These are phyloP conservation scores for Talaromyces proteolyticus DNA, from an alignment of 495 filamentous ascomycete species.

Conservation along the genomic window DNA sequence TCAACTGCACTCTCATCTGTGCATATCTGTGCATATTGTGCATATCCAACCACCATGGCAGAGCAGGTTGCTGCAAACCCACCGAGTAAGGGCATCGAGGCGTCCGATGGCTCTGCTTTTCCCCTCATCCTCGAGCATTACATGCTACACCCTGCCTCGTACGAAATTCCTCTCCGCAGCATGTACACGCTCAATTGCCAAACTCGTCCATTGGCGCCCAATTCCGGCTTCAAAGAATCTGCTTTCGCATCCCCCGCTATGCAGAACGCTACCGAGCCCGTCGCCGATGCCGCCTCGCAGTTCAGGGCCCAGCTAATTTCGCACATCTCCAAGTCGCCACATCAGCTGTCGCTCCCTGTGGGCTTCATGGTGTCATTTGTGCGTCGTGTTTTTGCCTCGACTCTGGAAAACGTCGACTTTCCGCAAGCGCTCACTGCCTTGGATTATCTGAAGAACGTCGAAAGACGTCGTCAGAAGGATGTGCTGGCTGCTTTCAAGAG, in stretches of 20 bases:
- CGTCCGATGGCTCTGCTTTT: slow-evolving; percentile 38
- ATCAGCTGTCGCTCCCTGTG: slow-evolving; percentile 62
- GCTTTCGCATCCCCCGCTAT: slow-evolving; percentile 28
- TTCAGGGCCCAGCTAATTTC: slow-evolving; percentile 58
- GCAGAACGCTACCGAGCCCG: slow-evolving; percentile 19
- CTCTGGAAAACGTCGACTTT: slow-evolving; percentile 60
- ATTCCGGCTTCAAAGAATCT: slow-evolving; percentile 23
- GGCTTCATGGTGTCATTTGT: slow-evolving; percentile 63
- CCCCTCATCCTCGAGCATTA: slow-evolving; percentile 66
- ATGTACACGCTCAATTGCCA: slow-evolving; percentile 70
- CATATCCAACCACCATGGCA: too few species aligned
- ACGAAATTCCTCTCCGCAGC: slow-evolving; percentile 68
- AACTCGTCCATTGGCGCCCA: slow-evolving; percentile 26
- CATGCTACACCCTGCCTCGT: slow-evolving; percentile 57
- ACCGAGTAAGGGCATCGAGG: slow-evolving; percentile 8
- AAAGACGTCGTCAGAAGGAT: slow-evolving; percentile 59
- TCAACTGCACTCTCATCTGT: too few species aligned
- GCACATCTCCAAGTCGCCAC: slow-evolving; percentile 56
- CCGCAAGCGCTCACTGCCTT: slow-evolving; percentile 64
- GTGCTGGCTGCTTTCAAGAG: slow-evolving; percentile 37
- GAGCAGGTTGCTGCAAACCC: too few species aligned
- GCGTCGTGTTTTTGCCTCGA: slow-evolving; percentile 51
- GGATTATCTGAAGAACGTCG: slow-evolving; percentile 67
- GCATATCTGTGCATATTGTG: too few species aligned
- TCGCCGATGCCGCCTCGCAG: slow-evolving; percentile 44